phyloP scores from a whole-genome alignment of 257 asterid species.

The Penstemon davidsonii region DNA sequence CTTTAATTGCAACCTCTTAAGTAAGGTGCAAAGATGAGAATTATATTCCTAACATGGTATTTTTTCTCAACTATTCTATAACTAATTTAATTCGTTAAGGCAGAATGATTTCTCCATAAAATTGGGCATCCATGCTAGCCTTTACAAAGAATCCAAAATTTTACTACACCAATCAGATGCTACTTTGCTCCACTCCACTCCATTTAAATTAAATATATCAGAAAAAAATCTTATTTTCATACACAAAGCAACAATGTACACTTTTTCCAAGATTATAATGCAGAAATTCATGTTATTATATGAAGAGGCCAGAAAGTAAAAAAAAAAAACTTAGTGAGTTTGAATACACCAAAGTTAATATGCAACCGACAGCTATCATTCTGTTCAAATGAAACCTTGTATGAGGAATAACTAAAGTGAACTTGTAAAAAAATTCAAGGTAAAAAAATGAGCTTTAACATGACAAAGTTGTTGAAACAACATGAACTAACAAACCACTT shows the following conservation, averaged over 20 bases:
- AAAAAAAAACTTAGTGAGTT: neutral
- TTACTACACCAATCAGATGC: neutral
- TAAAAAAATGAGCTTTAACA: neutral
- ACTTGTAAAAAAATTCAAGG: neutral
- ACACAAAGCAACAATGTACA: neutral
- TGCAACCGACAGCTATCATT: slow-evolving; percentile 12
- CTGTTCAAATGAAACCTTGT: neutral
- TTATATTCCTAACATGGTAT: neutral
- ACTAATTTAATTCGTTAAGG: slow-evolving; percentile 18
- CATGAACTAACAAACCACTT: slow-evolving; percentile 33
- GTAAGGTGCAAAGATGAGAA: slow-evolving; percentile 5
- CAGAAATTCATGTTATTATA: too few species aligned
- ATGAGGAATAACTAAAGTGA: neutral
- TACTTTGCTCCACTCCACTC: slow-evolving; percentile 8
- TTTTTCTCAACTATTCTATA: slow-evolving; percentile 1
- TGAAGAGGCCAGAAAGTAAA: neutral
- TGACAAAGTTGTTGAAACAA: slow-evolving; percentile 9
- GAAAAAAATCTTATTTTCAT: neutral
- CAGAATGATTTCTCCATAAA: slow-evolving; percentile 6
- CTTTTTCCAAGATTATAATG: neutral
- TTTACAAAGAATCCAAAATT: slow-evolving; percentile 5
- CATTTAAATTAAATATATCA: slow-evolving; percentile 12
- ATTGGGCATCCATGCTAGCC: slow-evolving; percentile 13
- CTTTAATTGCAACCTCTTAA: neutral
- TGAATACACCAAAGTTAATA: slow-evolving; percentile 9